These are phyloP conservation scores for Cytospora schulzeri DNA, from an alignment of 2,329 filamentous ascomycete genomes.

Conservation along the genomic window DNA sequence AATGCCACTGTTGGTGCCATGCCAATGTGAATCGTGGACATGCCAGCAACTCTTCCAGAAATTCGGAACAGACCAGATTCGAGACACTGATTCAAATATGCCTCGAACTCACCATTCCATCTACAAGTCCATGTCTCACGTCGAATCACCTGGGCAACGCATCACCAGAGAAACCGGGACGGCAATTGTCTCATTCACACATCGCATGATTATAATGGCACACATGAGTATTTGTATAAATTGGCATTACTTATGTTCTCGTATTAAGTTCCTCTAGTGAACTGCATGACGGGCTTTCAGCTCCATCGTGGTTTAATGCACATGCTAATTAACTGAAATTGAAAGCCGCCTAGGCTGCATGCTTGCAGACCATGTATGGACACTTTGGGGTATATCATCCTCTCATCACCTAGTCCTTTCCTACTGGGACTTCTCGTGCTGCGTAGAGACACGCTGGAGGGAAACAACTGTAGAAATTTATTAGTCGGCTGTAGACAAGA, in stretches of 20 bases:
- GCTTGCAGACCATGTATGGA: slow-evolving; percentile 23
- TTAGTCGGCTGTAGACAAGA: slow-evolving; percentile 47
- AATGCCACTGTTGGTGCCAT: no score
- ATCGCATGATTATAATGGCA: no score
- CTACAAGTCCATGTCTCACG: no score
- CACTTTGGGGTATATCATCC: slow-evolving; percentile 23
- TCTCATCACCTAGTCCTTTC: slow-evolving; percentile 30
- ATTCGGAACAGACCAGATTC: no score
- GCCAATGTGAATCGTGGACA: no score
- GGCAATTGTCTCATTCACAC: background rate
- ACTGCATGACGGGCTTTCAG: slow-evolving; percentile 26
- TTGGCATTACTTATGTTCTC: slow-evolving; percentile 29
- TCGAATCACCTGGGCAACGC: no score
- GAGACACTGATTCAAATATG: no score
- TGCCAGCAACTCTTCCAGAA: no score
- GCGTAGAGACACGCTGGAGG: slow-evolving; percentile 85
- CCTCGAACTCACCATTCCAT: no score
- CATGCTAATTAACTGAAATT: slow-evolving; percentile 28
- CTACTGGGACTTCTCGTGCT: slow-evolving; percentile 87
- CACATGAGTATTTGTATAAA: background rate
- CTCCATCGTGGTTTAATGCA: slow-evolving; percentile 27
- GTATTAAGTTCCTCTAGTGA: slow-evolving; percentile 32
- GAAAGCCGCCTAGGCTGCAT: slow-evolving; percentile 24
- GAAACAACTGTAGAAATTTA: slow-evolving; percentile 67
- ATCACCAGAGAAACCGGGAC: no score